These are phyloP conservation scores for Cylindrotheca closterium DNA, from an alignment of 108 stramenopile genomes.

Conservation along the genomic window DNA sequence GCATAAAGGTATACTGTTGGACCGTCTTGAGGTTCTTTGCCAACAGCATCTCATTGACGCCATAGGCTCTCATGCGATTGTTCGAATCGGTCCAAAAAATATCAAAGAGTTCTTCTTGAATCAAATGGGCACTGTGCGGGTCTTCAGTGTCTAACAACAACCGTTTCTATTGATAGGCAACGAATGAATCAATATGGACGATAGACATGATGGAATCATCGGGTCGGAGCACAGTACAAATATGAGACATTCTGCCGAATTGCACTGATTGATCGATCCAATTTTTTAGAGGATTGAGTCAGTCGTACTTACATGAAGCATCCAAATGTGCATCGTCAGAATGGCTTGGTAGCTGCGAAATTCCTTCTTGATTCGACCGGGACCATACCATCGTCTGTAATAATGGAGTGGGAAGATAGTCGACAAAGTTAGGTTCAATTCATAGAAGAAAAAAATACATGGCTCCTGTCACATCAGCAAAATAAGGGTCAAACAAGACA, in stretches of 20 bases:
- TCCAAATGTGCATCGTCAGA: conserved; percentile 90
- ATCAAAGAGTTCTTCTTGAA: conserved; percentile 92
- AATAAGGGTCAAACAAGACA: no score
- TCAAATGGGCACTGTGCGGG: conserved; percentile 43
- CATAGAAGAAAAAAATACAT: no score
- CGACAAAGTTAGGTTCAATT: no score
- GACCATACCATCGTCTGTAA: conserved; percentile 73
- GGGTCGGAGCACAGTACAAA: no score
- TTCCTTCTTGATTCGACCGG: conserved; percentile 64
- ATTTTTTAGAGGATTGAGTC: no score
- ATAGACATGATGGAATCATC: no score
- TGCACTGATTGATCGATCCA: no score
- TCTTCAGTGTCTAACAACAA: conserved; percentile 59
- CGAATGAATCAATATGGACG: no score
- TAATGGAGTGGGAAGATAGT: no score
- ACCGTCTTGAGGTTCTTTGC: conserved; percentile 86
- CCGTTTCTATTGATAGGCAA: no score
- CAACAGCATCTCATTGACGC: conserved; percentile 78
- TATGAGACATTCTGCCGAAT: no score
- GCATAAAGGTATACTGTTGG: conserved; percentile 84
- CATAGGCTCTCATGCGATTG: conserved; percentile 74
- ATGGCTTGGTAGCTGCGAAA: conserved; percentile 87
- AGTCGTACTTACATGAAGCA: conserved; percentile 84
- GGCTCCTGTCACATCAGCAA: no score
- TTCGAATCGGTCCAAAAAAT: conserved; percentile 85